Evolutionary conservation across 2,329 filamentous ascomycete genomes (phyloP).

Genomic region (Exophiala calicioides): DNA sequence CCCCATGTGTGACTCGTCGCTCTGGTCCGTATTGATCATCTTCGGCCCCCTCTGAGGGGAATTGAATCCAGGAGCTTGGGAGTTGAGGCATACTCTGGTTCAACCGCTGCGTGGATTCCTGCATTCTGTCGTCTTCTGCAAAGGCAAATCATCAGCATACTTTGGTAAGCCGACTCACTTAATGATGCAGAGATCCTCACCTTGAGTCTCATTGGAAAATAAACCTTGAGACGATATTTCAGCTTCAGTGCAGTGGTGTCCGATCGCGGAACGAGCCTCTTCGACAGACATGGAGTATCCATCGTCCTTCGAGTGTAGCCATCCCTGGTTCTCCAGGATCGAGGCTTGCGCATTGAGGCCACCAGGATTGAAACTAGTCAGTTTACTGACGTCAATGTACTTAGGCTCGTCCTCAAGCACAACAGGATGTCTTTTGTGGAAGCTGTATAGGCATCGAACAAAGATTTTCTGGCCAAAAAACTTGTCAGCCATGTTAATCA

Average conservation of each 20-base stretch:
- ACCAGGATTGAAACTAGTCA: conserved; percentile 11
- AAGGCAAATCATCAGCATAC: background rate
- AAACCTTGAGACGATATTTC: background rate
- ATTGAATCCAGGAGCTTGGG: too few species aligned
- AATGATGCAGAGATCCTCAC: background rate
- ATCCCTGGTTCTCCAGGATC: conserved; percentile 11
- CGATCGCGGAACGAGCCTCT: background rate
- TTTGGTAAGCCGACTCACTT: background rate
- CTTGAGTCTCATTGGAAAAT: background rate
- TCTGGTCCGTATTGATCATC: background rate
- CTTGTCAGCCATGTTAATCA: too few species aligned
- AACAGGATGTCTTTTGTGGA: conserved; percentile 9
- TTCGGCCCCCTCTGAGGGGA: background rate
- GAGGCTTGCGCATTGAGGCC: conserved; percentile 7
- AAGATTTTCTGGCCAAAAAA: conserved; percentile 7
- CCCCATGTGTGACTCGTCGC: background rate
- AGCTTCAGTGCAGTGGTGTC: background rate
- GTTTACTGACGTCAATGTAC: conserved; percentile 2
- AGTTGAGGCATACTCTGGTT: too few species aligned
- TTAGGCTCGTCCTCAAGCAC: conserved; percentile 15
- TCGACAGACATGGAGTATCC: conserved; percentile 6
- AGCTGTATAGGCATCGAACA: conserved; percentile 12
- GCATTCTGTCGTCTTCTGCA: background rate
- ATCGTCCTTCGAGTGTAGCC: conserved; percentile 2
- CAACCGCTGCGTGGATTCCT: too few species aligned